phyloP scores from a whole-genome alignment of 257 asterid genomes.

The Lithospermum erythrorhizon region DNA sequence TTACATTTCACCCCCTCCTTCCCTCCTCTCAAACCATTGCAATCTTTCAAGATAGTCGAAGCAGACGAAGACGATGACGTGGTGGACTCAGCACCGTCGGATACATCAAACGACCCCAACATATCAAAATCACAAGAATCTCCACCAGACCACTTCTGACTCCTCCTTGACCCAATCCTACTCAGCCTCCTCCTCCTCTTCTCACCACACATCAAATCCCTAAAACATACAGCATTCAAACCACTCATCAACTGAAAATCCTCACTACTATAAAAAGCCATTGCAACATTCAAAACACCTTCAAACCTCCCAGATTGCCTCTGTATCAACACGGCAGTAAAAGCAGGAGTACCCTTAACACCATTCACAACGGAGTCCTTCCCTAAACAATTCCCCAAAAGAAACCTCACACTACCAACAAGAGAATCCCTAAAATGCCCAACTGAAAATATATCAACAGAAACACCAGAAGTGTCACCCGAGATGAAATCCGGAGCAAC shows the following conservation, averaged over 20 bases:
- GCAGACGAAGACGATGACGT: constrained; percentile 53
- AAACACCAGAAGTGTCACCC: constrained; percentile 76
- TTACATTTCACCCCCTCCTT: constrained; percentile 30
- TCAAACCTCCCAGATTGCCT: constrained; percentile 82
- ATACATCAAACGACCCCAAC: constrained; percentile 19
- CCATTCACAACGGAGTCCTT: not conserved
- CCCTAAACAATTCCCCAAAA: constrained; percentile 46
- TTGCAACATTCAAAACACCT: constrained; percentile 74
- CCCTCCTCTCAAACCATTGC: constrained; percentile 33
- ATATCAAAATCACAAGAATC: constrained; percentile 48
- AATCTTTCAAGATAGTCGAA: constrained; percentile 55
- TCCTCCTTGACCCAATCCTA: constrained; percentile 54
- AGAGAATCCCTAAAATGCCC: constrained; percentile 54
- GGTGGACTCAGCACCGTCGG: constrained; percentile 62
- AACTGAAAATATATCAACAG: constrained; percentile 66
- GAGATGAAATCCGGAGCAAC: constrained; percentile 53
- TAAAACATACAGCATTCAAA: constrained; percentile 49
- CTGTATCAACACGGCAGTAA: constrained; percentile 68
- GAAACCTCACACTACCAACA: constrained; percentile 67
- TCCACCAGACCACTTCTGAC: constrained; percentile 50
- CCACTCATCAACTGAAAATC: constrained; percentile 48
- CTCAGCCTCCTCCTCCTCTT: constrained; percentile 42
- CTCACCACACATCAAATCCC: constrained; percentile 40
- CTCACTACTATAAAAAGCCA: constrained; percentile 34
- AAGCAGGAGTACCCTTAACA: constrained; percentile 38